Evolutionary conservation across 2,329 filamentous ascomycete genomes (phyloP), one percentile per base, ranked within the genome.

Genomic region (Fusarium albosuccineum): DNA sequence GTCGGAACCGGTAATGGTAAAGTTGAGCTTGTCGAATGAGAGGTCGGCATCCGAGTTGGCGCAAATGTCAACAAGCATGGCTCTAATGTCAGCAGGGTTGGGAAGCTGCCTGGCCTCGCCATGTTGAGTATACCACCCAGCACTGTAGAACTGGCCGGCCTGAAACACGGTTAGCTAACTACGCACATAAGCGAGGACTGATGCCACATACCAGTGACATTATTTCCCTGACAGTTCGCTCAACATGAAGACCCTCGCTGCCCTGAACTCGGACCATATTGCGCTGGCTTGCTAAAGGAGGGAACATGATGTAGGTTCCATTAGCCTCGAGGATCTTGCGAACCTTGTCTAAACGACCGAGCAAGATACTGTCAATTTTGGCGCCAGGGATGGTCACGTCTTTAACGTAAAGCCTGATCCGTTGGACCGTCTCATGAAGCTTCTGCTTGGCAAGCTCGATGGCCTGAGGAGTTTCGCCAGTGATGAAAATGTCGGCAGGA

Each of bases 301-400:
- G 96, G 69, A 99, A 93, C 77, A 97, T 87, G 71, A 99, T 93
- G 78, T 97, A 97, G 7, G 95, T 97, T 37, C 95, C 96, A 75
- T 98, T 98, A 57, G 91, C 91, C 77, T 99, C 96, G 80, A 97
- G 95, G 68, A 99, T 97, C 84, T 97, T 97, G 75, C 94, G 93
- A 60, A 99, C 93, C 80, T 98, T 98, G 80, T 98, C 95, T 73
- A 98, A 85, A 27, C 96, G 91, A 72, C 92, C 92, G 36, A 98
- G 88, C 60, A 99, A 80, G 71, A 99, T 95, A 77, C 91, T 97
- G 79, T 99, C 96, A 66, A 98, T 93, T 82, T 99, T 99, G 77
- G 92, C 92, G 33, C 93, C 88, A 48, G 94, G 92, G 62, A 99
- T 91, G 68, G 92, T 89, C 42, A 97, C 93, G 76, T 97, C 94